These are phyloP conservation scores for Aethionema arabicum DNA, from an alignment of 345 rosid genomes.

Conservation along the genomic window DNA sequence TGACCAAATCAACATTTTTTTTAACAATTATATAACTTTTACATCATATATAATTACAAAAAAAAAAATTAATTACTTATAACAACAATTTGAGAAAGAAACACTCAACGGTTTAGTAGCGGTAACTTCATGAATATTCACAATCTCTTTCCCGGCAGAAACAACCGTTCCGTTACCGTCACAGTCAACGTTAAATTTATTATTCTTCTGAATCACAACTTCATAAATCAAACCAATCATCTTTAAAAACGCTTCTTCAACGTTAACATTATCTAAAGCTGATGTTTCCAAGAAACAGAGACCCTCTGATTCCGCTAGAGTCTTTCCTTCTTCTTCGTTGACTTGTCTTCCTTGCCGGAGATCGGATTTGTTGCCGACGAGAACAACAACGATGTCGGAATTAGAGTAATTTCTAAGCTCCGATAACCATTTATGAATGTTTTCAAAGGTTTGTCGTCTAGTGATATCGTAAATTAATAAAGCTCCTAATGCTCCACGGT, in stretches of 20 bases:
- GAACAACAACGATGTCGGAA: constrained; percentile 61
- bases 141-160: constrained; percentile 47
- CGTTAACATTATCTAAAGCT: constrained; percentile 64
- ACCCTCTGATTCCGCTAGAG: constrained; percentile 51
- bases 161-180: constrained; percentile 18
- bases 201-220: constrained; percentile 49
- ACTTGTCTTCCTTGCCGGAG: constrained; percentile 52
- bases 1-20: background rate
- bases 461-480: constrained; percentile 76
- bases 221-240: constrained; percentile 62
- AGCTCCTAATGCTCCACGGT: constrained; percentile 84
- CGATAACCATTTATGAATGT: constrained; percentile 59
- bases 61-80: constrained; percentile 13
- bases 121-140: constrained; percentile 58
- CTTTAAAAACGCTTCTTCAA: constrained; percentile 64
- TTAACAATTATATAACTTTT: background rate
- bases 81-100: constrained; percentile 53
- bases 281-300: constrained; percentile 78
- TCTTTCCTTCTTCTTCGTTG: constrained; percentile 55
- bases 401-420: constrained; percentile 60
- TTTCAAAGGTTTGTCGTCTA: constrained; percentile 52
- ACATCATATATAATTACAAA: background rate
- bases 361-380: constrained; percentile 75
- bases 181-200: constrained; percentile 38
- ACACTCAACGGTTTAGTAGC: constrained; percentile 55